phyloP scores from a whole-genome alignment of 257 asterid species.

The Lantana camara region DNA sequence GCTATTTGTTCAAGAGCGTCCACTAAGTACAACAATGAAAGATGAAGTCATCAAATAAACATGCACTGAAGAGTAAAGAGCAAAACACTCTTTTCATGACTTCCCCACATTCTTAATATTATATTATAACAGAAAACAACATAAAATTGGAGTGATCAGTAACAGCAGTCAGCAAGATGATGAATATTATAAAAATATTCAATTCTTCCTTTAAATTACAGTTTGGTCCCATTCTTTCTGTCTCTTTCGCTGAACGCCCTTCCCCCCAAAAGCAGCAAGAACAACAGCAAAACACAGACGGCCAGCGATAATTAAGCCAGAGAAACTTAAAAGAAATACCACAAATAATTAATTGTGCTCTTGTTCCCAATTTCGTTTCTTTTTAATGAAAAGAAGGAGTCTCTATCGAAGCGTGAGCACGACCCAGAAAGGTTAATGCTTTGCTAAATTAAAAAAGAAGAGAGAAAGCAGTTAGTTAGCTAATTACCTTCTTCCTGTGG shows the following conservation, averaged over 20 bases:
- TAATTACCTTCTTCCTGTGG: constrained; percentile 50
- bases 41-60: background rate
- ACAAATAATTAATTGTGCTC: no score
- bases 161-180: background rate
- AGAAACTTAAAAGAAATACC: constrained; percentile 3
- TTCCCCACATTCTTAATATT: background rate
- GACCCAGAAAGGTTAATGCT: constrained; percentile 3
- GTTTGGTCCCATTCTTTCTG: no score
- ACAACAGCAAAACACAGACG: background rate
- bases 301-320: background rate
- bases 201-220: background rate
- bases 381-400: no score
- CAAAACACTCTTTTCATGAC: background rate
- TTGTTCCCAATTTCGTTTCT: no score
- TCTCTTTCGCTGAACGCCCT: background rate
- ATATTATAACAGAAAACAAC: background rate
- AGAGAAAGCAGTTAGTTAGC: background rate
- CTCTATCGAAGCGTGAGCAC: no score
- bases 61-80: background rate
- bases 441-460: background rate
- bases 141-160: background rate
- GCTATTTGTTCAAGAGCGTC: constrained; percentile 67
- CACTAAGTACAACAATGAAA: constrained; percentile 42
- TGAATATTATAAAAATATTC: no score
- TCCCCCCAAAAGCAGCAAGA: background rate